A percentile compares a stretch with the other conserved stretches of the same genome.
Conservation (phyloP, 352 stramenopile species). For the Thraustochytrium sp. region DNA sequence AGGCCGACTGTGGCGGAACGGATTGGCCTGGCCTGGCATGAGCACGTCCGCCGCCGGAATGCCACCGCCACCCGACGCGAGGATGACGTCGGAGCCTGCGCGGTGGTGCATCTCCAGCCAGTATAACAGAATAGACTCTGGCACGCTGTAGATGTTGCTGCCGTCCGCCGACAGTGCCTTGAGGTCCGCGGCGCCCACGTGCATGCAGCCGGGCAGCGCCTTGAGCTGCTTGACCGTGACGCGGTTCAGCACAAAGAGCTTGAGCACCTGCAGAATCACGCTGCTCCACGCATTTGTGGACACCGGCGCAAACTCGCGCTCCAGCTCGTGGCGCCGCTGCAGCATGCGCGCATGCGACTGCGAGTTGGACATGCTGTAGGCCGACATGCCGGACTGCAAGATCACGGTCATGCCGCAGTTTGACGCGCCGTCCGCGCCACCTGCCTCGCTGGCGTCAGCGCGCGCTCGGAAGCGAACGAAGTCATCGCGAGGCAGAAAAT, state of each 20-base stretch:
- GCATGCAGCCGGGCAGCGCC: conserved; percentile 51
- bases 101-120: conserved; percentile 71
- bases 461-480: conserved; percentile 72
- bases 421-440: not conserved
- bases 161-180: not conserved
- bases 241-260: conserved; percentile 81
- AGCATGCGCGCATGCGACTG: not conserved
- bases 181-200: not conserved
- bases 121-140: conserved; percentile 78
- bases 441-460: conserved; percentile 17
- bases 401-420: conserved; percentile 31
- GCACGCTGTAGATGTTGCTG: conserved; percentile 79
- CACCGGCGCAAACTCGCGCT: conserved; percentile 46
- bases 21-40: not conserved
- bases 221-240: conserved; percentile 74
- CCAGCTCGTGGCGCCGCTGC: conserved; percentile 41
- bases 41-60: not conserved
- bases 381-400: not conserved
- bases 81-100: conserved; percentile 27
- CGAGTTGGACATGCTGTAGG: not conserved
- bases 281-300: conserved; percentile 69
- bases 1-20: conserved; percentile 16
- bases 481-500: conserved; percentile 66
- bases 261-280: conserved; percentile 79
- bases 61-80: not conserved